Base-by-base conservation (phyloP, 352 stramenopile genomes). In the Pythium rhizo-oryzae region DNA sequence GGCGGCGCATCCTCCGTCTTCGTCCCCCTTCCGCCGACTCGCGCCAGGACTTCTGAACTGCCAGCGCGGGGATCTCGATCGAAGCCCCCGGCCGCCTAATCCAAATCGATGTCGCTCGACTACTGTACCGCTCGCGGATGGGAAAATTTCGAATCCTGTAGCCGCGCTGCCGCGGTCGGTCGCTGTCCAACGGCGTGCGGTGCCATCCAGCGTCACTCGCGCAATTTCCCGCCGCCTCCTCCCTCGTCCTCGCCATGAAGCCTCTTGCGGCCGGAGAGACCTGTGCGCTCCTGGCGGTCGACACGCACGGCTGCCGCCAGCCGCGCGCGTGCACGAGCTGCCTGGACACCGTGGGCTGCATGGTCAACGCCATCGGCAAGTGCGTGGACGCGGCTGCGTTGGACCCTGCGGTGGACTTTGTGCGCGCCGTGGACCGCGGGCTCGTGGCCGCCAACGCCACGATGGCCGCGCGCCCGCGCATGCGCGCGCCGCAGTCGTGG, bases 301-400 rank as follows among this genome's bases (percentile, higher is more conserved):
- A 51, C 18, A 12, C 30, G 13, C 60, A 11, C 4, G 63, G 63
- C 30, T 70, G 63, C 39, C 53, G 55, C 25, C 21, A 8, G 23
- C 30, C 33, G 30, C 63, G 63, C 15, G 43, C 63, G 21, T 70
- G 63, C 47, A 1, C 19, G 25, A 70, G 63, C 24, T 70, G 63
- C 25, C 63, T 70, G 11, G n/a, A 25, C 13, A 64, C 51, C 18
- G 25, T 30, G 6, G 63, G 63, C 18, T 70, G 63, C 55, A 59
- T 64, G 63, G n/a, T 70, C 54, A 44, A 70, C 55, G 18, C 21
- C 25, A 18, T 46, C 6, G 63, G 63, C 23, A 63, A 60, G 47
- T 70, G 63, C 24, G 55, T 70, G 16, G 62, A 62, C 24, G 62
- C 50, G 12, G 21, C n/a, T n/a, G n/a, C 33, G 9, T 54, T 52